A percentile compares a stretch with the other conserved stretches of the same genome.
Evolutionary conservation across 106 monocot genomes (phyloP).

Genomic region (Dendrobium chrysotoxum): DNA sequence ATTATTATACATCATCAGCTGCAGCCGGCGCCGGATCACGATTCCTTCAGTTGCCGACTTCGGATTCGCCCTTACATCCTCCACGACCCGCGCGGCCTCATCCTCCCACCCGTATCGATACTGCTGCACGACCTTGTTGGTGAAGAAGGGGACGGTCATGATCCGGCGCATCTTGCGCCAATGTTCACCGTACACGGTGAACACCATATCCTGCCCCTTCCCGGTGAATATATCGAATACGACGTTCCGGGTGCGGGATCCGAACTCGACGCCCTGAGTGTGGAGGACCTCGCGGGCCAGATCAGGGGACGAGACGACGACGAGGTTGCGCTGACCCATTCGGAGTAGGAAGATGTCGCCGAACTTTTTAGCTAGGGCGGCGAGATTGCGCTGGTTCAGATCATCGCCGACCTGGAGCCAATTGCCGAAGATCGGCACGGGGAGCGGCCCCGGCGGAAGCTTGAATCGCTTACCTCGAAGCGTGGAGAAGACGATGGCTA

Average conservation of each 20-base stretch:
- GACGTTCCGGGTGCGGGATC: conserved; percentile 50
- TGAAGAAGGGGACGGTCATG: conserved; percentile 66
- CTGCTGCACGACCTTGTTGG: conserved; percentile 63
- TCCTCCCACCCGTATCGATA: conserved; percentile 38
- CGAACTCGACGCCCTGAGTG: conserved; percentile 60
- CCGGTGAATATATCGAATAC: conserved; percentile 61
- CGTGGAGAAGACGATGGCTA: conserved; percentile 33
- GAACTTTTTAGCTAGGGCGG: conserved; percentile 27
- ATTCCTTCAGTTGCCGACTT: conserved; percentile 26
- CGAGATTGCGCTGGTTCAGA: conserved; percentile 45
- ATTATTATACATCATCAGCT: conserved; percentile 67
- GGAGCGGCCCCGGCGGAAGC: conserved; percentile 43
- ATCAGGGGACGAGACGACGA: conserved; percentile 41
- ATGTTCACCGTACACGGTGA: conserved; percentile 62
- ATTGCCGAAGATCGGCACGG: conserved; percentile 50
- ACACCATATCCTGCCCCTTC: conserved; percentile 63
- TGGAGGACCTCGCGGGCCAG: conserved; percentile 53
- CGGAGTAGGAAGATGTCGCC: conserved; percentile 47
- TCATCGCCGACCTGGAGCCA: conserved; percentile 63
- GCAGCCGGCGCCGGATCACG: conserved; percentile 33
- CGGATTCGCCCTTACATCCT: conserved; percentile 21
- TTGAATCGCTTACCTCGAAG: conserved; percentile 18
- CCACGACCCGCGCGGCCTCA: conserved; percentile 40
- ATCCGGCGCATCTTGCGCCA: conserved; percentile 66
- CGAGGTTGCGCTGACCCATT: conserved; percentile 45